A percentile compares a stretch with the other conserved stretches of the same genome.
Conservation (phyloP, 352 stramenopile genomes). For the Phytopythium litorale region DNA sequence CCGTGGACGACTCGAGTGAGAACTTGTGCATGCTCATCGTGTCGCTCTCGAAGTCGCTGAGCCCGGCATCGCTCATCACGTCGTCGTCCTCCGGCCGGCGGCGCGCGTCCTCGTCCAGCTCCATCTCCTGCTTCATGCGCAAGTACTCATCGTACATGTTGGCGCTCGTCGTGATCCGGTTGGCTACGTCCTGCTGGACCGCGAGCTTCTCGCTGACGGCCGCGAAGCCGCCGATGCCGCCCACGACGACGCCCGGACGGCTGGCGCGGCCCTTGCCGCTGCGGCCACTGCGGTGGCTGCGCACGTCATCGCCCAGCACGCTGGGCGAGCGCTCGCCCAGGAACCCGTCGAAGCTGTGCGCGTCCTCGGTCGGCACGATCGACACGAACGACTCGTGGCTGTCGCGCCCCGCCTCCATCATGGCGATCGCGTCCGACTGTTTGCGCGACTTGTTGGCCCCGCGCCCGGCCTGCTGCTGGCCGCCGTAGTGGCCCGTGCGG, state of each 20-base stretch:
- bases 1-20: conserved; percentile 45
- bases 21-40: conserved; percentile 45
- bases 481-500: conserved; percentile 15
- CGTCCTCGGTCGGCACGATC: conserved; percentile 31
- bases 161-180: conserved; percentile 41
- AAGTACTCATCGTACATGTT: conserved; percentile 76
- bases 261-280: conserved; percentile 17
- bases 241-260: conserved; percentile 25
- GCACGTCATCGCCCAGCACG: conserved; percentile 26
- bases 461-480: conserved; percentile 12
- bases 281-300: conserved; percentile 8
- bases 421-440: conserved; percentile 23
- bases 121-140: conserved; percentile 77
- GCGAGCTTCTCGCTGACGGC: conserved; percentile 35
- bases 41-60: conserved; percentile 60
- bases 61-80: conserved; percentile 32
- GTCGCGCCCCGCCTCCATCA: conserved; percentile 28
- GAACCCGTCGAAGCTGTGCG: conserved; percentile 50
- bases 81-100: conserved; percentile 23
- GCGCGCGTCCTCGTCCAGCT: conserved; percentile 41
- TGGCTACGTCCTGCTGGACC: conserved; percentile 45
- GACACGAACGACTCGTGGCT: conserved; percentile 26
- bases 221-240: conserved; percentile 35
- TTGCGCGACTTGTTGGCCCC: conserved; percentile 19
- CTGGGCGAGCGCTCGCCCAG: conserved; percentile 43